Evolutionary conservation across 768 basidiomycete species (phyloP), one percentile per base, ranked within the genome.

Genomic region (Lyophyllum semitale): DNA sequence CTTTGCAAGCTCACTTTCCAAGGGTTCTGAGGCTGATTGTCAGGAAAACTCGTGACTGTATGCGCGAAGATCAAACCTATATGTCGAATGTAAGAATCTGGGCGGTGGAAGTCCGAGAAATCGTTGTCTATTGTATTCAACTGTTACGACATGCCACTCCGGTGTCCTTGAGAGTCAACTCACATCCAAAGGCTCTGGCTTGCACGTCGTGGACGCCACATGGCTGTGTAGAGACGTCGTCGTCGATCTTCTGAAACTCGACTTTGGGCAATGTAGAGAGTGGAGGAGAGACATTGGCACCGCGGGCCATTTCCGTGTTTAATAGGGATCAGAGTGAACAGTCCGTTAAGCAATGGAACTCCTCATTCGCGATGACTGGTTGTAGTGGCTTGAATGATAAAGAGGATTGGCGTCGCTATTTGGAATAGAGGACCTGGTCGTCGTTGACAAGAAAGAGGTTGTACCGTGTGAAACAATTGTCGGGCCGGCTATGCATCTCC

Each of bases 71-170:
- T 66, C 83, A 38, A 63, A 93, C 93, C 94, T 59, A 96, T 92
- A 68, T 96, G 85, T 40, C 93, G 86, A 66, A 96, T 91, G 67
- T 97, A 97, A 65, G 92, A 83, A 51, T 93, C 90, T 8, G 93
- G 91, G 56, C 86, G 74, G 58, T 73, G 71, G 64, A 93, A 95
- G 35, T 89, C 84, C 11, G 84, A 81, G 64, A 84, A 84, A 62
- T 90, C 86, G 78, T 78, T 73, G 51, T 73, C 77, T 81, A 48
- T 8, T 25, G 33, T 13, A 55, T 37, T 13, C 35, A 32, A 35
- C n/a, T 27, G 40, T 54, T 38, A 51, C 59, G 38, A 53, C 38
- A 25, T 17, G 42, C 2, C 25, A 25, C 51, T 15, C 32, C 12
- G 38, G 11, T 50, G 25, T 29, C 38, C 23, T 38, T 42, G 20